Evolutionary conservation across 305 asterid genomes (phyloP).

Genomic region (Petunia hybrid): DNA sequence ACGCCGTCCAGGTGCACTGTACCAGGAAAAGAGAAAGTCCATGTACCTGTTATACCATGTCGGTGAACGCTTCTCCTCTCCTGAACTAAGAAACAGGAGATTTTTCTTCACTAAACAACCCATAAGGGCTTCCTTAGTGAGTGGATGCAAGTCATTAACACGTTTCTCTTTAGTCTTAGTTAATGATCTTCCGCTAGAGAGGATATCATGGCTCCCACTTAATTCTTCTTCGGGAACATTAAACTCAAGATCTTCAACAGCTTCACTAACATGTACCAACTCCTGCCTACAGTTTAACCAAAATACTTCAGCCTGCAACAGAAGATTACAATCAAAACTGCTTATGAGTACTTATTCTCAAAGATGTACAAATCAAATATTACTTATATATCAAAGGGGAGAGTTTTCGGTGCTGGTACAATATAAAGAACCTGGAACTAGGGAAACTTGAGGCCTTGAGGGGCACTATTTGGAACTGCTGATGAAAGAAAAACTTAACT

Average conservation of each 20-base stretch:
- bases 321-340: conserved; percentile 39
- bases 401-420: not conserved
- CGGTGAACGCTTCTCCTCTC: conserved; percentile 50
- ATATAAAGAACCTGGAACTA: not conserved
- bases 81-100: conserved; percentile 44
- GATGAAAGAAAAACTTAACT: not conserved
- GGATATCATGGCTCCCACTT: conserved; percentile 15
- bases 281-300: conserved; percentile 63
- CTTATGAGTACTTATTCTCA: conserved; percentile 12
- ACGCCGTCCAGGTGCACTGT: conserved; percentile 54
- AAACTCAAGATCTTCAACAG: conserved; percentile 53
- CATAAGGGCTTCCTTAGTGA: conserved; percentile 56
- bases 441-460: conserved; percentile 6
- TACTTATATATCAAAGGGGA: not conserved
- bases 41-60: conserved; percentile 55
- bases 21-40: conserved; percentile 48
- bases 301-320: conserved; percentile 74
- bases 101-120: conserved; percentile 62
- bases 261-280: conserved; percentile 53
- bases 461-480: not conserved
- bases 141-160: conserved; percentile 48
- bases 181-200: conserved; percentile 38
- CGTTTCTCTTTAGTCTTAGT: conserved; percentile 31
- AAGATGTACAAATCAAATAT: not conserved
- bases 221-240: conserved; percentile 41